These are phyloP conservation scores for Claviceps monticola DNA, from an alignment of 2,329 filamentous ascomycete genomes.

Conservation along the genomic window DNA sequence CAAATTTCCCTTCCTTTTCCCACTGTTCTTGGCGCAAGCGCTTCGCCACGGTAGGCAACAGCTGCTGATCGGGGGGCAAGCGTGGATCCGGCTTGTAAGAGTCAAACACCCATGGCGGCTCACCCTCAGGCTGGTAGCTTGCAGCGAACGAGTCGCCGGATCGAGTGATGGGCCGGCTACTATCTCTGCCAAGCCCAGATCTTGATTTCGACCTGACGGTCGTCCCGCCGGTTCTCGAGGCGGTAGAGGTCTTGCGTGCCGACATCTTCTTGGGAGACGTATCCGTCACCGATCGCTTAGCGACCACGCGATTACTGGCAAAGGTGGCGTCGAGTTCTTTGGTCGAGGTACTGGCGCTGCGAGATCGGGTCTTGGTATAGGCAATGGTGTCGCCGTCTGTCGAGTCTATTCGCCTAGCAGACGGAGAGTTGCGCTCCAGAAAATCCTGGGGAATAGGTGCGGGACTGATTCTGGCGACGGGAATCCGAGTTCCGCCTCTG, in stretches of 20 bases:
- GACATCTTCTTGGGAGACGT: slow-evolving; percentile 39
- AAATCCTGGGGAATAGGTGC: slow-evolving; percentile 59
- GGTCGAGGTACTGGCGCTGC: slow-evolving; percentile 53
- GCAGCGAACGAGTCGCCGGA: slow-evolving; percentile 38
- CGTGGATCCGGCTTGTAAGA: slow-evolving; percentile 94
- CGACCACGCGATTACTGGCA: slow-evolving; percentile 11
- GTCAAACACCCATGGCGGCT: slow-evolving; percentile 87
- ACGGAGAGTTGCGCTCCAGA: slow-evolving; percentile 59
- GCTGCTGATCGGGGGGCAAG: slow-evolving; percentile 85
- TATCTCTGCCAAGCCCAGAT: slow-evolving; percentile 37
- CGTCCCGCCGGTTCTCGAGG: slow-evolving; percentile 26
- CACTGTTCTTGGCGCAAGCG: slow-evolving; percentile 87
- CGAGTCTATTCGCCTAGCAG: slow-evolving; percentile 43
- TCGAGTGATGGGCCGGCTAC: slow-evolving; percentile 45
- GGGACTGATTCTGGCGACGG: slow-evolving; percentile 67
- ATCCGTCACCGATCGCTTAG: slow-evolving; percentile 33
- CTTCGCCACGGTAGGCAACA: slow-evolving; percentile 86
- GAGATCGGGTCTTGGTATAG: slow-evolving; percentile 48
- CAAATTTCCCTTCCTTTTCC: slow-evolving; percentile 82
- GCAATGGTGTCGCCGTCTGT: slow-evolving; percentile 45
- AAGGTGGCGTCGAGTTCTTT: slow-evolving; percentile 11
- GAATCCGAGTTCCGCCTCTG: slow-evolving; percentile 68
- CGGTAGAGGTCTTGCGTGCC: slow-evolving; percentile 31
- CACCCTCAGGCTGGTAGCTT: slow-evolving; percentile 69
- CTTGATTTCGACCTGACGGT: slow-evolving; percentile 48